Conservation (phyloP, 208 protist species). For the Trichomonas tenax region DNA sequence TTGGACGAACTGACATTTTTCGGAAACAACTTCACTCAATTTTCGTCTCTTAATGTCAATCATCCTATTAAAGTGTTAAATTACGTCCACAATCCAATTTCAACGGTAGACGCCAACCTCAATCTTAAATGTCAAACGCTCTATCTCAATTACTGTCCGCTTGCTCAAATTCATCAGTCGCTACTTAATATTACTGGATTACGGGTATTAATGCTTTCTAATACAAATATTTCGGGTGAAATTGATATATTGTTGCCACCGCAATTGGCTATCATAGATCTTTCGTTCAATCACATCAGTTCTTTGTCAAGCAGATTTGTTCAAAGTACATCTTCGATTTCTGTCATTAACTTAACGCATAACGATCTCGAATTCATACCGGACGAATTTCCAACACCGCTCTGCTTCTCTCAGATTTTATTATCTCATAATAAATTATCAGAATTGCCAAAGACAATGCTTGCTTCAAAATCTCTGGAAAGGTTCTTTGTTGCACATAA, state of each 20-base stretch:
- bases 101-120: neutral
- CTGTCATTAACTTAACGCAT: neutral
- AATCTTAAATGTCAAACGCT: neutral
- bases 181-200: neutral
- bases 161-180: neutral
- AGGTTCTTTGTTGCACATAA: neutral
- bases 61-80: neutral
- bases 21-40: neutral
- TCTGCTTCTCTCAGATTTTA: neutral
- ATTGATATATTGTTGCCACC: neutral
- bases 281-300: neutral
- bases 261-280: neutral
- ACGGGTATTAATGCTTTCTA: neutral
- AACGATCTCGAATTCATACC: neutral
- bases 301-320: neutral
- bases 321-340: neutral
- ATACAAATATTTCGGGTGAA: neutral
- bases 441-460: neutral
- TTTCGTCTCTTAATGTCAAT: neutral
- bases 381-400: neutral
- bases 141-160: neutral
- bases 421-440: neutral
- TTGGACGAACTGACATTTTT: neutral
- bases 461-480: neutral
- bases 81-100: neutral